These are phyloP conservation scores for Penicillium frequentans DNA, from an alignment of 2,329 filamentous ascomycete genomes.

Conservation along the genomic window DNA sequence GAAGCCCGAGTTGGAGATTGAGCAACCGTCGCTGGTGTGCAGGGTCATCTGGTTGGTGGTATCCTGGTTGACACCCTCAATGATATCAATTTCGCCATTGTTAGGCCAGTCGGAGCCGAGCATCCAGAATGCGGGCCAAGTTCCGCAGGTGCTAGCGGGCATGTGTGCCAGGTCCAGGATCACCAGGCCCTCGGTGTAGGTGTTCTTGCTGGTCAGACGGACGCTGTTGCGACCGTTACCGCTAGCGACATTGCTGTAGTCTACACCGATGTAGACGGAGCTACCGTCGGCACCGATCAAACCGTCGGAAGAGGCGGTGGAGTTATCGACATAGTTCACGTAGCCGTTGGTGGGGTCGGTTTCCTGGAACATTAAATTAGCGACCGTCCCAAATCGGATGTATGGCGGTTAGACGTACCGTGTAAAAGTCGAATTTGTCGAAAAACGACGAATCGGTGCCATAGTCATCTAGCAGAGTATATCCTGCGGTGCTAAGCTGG, in stretches of 20 bases:
- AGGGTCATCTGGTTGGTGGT: constrained; percentile 63
- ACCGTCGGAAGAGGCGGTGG: constrained; percentile 57
- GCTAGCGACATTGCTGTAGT: constrained; percentile 58
- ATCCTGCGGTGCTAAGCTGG: constrained; percentile 34
- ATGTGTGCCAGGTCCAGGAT: constrained; percentile 73
- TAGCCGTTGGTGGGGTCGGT: constrained; percentile 73
- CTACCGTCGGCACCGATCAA: constrained; percentile 59
- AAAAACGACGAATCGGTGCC: constrained; percentile 48
- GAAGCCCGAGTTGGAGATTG: constrained; percentile 52
- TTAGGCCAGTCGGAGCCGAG: constrained; percentile 69
- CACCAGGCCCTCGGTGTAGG: constrained; percentile 66
- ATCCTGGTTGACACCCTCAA: constrained; percentile 72
- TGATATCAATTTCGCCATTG: constrained; percentile 75
- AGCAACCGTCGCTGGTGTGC: constrained; percentile 64
- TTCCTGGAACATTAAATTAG: constrained; percentile 25
- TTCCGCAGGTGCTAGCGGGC: constrained; percentile 68
- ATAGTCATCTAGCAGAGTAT: constrained; percentile 52
- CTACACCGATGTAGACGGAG: constrained; percentile 68
- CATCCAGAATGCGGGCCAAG: constrained; percentile 69
- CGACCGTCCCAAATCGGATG: neutral
- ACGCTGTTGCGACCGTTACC: constrained; percentile 66
- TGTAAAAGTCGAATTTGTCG: constrained; percentile 54
- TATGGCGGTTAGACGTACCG: constrained; percentile 32
- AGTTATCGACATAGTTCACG: constrained; percentile 65
- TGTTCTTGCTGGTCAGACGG: constrained; percentile 65